phyloP scores from a whole-genome alignment of 1,139 yeast genomes.

The Suhomyces atakaporum region DNA sequence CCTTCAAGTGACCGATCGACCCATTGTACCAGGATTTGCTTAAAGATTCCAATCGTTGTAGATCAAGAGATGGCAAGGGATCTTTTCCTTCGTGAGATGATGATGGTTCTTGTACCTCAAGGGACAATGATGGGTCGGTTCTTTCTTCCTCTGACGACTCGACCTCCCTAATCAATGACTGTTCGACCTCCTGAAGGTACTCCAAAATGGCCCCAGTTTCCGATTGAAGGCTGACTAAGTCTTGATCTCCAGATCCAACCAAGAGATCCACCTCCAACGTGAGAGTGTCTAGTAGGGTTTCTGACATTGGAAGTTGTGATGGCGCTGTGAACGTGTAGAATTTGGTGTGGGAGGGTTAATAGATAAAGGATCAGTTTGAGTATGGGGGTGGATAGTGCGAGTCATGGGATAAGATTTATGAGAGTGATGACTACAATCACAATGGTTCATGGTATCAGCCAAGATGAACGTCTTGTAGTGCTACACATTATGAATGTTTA shows the following conservation, averaged over 20 bases:
- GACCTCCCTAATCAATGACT: too few species aligned
- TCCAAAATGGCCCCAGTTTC: constrained; percentile 29
- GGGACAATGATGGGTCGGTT: too few species aligned
- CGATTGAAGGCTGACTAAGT: constrained; percentile 22
- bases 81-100: too few species aligned
- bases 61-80: too few species aligned
- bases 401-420: too few species aligned
- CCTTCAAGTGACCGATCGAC: constrained; percentile 36
- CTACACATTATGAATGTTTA: too few species aligned
- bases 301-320: constrained; percentile 10
- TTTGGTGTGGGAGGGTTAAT: not conserved
- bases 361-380: not conserved
- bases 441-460: too few species aligned
- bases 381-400: not conserved
- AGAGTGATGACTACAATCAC: too few species aligned
- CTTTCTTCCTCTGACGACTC: too few species aligned
- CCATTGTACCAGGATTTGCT: constrained; percentile 37
- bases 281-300: constrained; percentile 32
- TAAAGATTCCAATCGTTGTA: constrained; percentile 12
- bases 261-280: constrained; percentile 30
- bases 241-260: constrained; percentile 25
- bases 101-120: too few species aligned
- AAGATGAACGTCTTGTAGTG: too few species aligned
- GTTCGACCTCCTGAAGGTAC: constrained; percentile 32
- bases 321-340: not conserved